Evolutionary conservation across 371 early-diverging fungal species (phyloP).

Genomic region (Mucor circinelloides): DNA sequence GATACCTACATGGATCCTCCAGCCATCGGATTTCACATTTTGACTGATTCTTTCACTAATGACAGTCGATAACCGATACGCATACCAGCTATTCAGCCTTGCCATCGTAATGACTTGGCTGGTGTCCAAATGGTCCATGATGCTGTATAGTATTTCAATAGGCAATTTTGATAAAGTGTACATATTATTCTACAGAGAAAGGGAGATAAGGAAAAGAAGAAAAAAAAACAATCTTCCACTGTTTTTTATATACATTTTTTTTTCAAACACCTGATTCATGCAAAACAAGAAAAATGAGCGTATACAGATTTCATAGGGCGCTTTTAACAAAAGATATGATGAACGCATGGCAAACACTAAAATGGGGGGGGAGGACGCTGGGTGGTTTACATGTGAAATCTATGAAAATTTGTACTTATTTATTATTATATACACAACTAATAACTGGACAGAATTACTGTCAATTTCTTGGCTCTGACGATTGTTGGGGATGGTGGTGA

Average conservation of each 20-base stretch:
- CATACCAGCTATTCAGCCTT: conserved; percentile 26
- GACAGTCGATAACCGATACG: conserved; percentile 20
- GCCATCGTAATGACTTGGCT: conserved; percentile 18
- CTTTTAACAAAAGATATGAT: background rate
- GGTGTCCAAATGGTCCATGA: conserved; percentile 1
- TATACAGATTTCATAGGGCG: background rate
- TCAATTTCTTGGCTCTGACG: background rate
- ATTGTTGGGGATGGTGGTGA: background rate
- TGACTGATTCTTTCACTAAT: conserved; percentile 17
- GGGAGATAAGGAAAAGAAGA: conserved; percentile 4
- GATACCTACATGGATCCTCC: conserved; percentile 30
- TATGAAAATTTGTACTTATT: background rate
- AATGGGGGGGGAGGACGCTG: background rate
- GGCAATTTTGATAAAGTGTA: conserved; percentile 24
- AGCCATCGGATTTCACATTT: conserved; percentile 18
- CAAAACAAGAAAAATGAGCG: background rate
- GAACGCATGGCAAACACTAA: background rate
- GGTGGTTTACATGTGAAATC: background rate
- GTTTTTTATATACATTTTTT: background rate
- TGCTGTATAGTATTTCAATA: conserved; percentile 21
- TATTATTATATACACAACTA: background rate
- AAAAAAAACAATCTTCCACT: background rate
- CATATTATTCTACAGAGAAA: conserved; percentile 10
- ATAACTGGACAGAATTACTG: background rate
- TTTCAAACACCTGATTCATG: conserved; percentile 2